Conservation (phyloP, 2,329 filamentous ascomycete species). For the Fusarium equiseti region DNA sequence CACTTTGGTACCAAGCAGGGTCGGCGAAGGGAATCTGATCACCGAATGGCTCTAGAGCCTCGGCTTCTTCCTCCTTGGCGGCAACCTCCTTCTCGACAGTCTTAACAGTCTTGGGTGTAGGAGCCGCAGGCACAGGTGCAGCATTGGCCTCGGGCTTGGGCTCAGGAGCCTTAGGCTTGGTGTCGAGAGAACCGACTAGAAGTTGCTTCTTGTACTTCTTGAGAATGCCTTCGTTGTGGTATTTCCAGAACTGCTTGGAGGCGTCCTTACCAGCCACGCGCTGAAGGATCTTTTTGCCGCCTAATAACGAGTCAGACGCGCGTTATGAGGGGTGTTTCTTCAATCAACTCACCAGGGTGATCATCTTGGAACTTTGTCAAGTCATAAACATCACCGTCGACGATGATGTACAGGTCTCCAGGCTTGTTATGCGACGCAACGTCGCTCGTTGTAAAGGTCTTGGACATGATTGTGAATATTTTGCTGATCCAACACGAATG, state of each 20-base stretch:
- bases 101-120: slow-evolving; percentile 54
- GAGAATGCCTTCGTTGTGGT: slow-evolving; percentile 86
- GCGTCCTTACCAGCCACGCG: slow-evolving; percentile 74
- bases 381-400: slow-evolving; percentile 97
- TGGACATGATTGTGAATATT: slow-evolving; percentile 75
- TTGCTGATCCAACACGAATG: slow-evolving; percentile 5
- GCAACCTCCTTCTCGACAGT: slow-evolving; percentile 59
- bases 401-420: slow-evolving; percentile 86
- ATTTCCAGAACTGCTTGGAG: slow-evolving; percentile 77
- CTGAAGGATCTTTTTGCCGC: slow-evolving; percentile 74
- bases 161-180: slow-evolving; percentile 85
- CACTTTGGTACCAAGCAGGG: slow-evolving; percentile 93
- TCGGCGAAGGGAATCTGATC: slow-evolving; percentile 91
- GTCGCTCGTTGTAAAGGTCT: slow-evolving; percentile 85
- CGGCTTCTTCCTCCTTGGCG: slow-evolving; percentile 65
- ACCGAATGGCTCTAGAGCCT: slow-evolving; percentile 86
- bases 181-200: slow-evolving; percentile 88
- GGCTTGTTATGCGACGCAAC: slow-evolving; percentile 93
- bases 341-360: slow-evolving; percentile 74
- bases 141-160: slow-evolving; percentile 77
- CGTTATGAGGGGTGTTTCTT: neutral
- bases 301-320: slow-evolving; percentile 50
- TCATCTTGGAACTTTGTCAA: slow-evolving; percentile 89
- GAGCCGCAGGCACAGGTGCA: slow-evolving; percentile 50
- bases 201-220: slow-evolving; percentile 86